Conservation (phyloP, 2,329 filamentous ascomycete genomes). For the Talaromyces sp. region DNA sequence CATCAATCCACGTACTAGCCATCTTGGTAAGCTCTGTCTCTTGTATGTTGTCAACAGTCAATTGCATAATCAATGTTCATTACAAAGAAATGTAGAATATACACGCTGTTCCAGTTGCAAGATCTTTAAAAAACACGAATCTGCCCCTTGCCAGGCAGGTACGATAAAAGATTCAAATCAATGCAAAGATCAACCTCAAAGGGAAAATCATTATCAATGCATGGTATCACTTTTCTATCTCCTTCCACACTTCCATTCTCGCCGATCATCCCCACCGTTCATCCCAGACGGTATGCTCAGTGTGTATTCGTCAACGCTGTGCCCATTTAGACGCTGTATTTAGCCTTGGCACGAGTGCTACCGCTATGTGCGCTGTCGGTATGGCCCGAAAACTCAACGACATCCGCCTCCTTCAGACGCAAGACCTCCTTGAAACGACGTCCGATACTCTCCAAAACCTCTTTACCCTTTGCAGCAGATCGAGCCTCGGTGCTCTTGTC, state of each 20-base stretch:
- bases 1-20: background rate
- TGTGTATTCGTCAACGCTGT: background rate
- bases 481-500: conserved; percentile 75
- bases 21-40: background rate
- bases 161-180: conserved; percentile 15
- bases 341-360: conserved; percentile 93
- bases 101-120: conserved; percentile 18
- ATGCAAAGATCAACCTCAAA: conserved; percentile 12
- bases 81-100: conserved; percentile 19
- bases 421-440: conserved; percentile 89
- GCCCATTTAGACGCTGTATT: conserved; percentile 71
- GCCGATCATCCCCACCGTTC: background rate
- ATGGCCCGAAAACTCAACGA: conserved; percentile 93
- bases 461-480: conserved; percentile 75
- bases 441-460: conserved; percentile 80
- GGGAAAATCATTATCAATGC: conserved; percentile 18
- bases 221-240: conserved; percentile 19
- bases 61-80: conserved; percentile 14
- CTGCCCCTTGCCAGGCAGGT: conserved; percentile 14
- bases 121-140: conserved; percentile 7
- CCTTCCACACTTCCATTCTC: background rate
- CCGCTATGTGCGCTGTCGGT: conserved; percentile 90
- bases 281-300: background rate
- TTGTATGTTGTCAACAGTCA: background rate
- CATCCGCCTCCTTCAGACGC: conserved; percentile 70